Evolutionary conservation across 2,329 filamentous ascomycete species (phyloP), one percentile per base, ranked within the genome.

Genomic region (Elsinoe necatrix): DNA sequence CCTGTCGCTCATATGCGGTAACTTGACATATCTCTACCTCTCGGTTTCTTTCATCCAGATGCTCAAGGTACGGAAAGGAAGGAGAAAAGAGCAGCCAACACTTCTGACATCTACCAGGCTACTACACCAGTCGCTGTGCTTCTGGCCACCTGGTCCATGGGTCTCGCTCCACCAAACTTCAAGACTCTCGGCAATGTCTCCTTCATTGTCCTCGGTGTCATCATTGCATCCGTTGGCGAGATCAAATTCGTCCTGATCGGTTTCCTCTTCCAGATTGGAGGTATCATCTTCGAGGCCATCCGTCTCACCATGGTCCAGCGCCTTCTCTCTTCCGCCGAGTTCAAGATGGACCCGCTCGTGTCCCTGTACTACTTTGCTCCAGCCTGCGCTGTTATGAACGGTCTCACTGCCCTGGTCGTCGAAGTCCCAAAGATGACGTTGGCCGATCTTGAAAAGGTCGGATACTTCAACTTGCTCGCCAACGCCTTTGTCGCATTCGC

Each of bases 21-120:
- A 65, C 55, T 52, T 63, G 25, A 59, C 62, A 3, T 65, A 64
- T 42, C 58, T 65, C 4, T 63, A 65, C 45, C 59, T 65, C 5
- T 62, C 55, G 21, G 63, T 65, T 20, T 62, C 62, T 21, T 65
- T 65, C 35, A 63, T 65, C 20, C 62, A 65, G 60, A 65, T 65
- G 63, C 63, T 65, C 47, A 65, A 63, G 55, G 60, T 54, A 31
- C 11, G 47, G 35, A n/a, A 1, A 27, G 3, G 4, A 25, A 14
- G 14, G 2, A 20, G 42, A 23, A 37, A 43, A 29, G 14, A 11
- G 7, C 1, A 31, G 8, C 16, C 5, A 8, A 42, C 9, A 39
- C 12, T 34, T 31, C 50, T 39, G 23, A 54, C 41, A 16, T 12
- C 12, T n/a, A 4, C 34, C 25, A 61, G 58, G 61, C 61, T 14